These are phyloP conservation scores for Inonotus obliquus DNA, from an alignment of 1,284 basidiomycete genomes.

Conservation along the genomic window DNA sequence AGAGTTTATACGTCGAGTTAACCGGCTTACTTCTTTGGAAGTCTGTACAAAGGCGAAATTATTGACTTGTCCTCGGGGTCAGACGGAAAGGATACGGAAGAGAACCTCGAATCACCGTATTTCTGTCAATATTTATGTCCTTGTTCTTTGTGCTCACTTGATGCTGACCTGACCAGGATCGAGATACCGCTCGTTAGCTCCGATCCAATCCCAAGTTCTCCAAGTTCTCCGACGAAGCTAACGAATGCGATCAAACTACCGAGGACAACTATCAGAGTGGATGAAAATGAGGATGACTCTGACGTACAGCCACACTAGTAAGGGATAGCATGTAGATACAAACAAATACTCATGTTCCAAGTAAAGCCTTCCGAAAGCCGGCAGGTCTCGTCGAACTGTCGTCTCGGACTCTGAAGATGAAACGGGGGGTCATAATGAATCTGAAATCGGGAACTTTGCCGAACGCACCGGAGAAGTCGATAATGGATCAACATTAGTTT, in stretches of 20 bases:
- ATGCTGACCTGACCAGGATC: background rate
- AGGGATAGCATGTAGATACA: slow-evolving; percentile 21
- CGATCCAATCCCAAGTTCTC: slow-evolving; percentile 1
- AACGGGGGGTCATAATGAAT: background rate
- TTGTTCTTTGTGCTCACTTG: background rate
- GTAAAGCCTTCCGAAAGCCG: slow-evolving; percentile 2
- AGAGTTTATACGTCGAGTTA: background rate
- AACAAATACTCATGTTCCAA: background rate
- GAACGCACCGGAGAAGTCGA: slow-evolving; percentile 22
- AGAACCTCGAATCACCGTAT: background rate
- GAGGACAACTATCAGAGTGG: background rate
- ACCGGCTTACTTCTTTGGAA: background rate
- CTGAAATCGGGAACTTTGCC: background rate
- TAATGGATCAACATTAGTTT: slow-evolving; percentile 41
- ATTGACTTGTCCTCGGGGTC: slow-evolving; percentile 11
- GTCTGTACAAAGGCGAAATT: background rate
- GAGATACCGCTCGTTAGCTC: background rate
- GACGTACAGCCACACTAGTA: slow-evolving; percentile 1
- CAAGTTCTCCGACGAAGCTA: background rate
- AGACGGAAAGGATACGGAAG: background rate
- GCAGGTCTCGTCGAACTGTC: slow-evolving; percentile 29
- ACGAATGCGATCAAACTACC: background rate
- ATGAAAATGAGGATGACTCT: background rate
- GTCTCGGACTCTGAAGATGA: slow-evolving; percentile 33
- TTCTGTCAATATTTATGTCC: too few relatives aligned